phyloP scores from a whole-genome alignment of 768 basidiomycete genomes.

The Coprinellus micaceus region DNA sequence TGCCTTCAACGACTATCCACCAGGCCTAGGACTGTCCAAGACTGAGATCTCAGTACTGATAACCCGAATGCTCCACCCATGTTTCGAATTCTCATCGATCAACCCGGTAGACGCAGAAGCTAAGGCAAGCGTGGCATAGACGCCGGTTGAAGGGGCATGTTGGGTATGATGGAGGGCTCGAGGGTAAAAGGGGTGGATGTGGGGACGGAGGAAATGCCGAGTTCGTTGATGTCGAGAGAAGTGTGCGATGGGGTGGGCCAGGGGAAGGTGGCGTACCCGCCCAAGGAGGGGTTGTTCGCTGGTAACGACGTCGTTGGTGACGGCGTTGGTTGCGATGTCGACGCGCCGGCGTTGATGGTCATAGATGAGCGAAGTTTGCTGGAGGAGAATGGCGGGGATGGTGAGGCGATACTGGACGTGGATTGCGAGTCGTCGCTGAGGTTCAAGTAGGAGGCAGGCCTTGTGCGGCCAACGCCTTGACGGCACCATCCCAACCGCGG shows the following conservation, averaged over 20 bases:
- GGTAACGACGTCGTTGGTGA: slow-evolving; percentile 23
- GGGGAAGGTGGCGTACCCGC: slow-evolving; percentile 28
- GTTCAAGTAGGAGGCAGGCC: slow-evolving; percentile 54
- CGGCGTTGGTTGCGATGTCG: slow-evolving; percentile 16
- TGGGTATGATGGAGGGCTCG: slow-evolving; percentile 35
- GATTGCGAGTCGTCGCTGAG: slow-evolving; percentile 20
- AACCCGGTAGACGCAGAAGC: slow-evolving; percentile 21
- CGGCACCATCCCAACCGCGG: slow-evolving; percentile 75
- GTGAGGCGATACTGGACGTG: background rate
- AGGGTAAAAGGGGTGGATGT: slow-evolving; percentile 22
- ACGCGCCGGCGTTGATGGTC: slow-evolving; percentile 16
- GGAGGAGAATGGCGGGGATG: slow-evolving; percentile 17
- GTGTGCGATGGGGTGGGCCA: slow-evolving; percentile 45
- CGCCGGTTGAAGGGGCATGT: slow-evolving; percentile 31
- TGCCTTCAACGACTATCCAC: slow-evolving; percentile 1
- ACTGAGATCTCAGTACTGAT: no score
- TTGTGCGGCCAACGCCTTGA: slow-evolving; percentile 70
- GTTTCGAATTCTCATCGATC: slow-evolving; percentile 61
- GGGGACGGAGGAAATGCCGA: slow-evolving; percentile 18
- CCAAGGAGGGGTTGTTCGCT: slow-evolving; percentile 27
- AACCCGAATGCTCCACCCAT: no score
- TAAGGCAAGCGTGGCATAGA: slow-evolving; percentile 15
- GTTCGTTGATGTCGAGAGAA: slow-evolving; percentile 28
- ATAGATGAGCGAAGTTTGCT: slow-evolving; percentile 20
- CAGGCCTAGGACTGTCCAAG: slow-evolving; percentile 16